Conservation (phyloP, 495 filamentous ascomycete genomes). For the Podospora pseudocomata region DNA sequence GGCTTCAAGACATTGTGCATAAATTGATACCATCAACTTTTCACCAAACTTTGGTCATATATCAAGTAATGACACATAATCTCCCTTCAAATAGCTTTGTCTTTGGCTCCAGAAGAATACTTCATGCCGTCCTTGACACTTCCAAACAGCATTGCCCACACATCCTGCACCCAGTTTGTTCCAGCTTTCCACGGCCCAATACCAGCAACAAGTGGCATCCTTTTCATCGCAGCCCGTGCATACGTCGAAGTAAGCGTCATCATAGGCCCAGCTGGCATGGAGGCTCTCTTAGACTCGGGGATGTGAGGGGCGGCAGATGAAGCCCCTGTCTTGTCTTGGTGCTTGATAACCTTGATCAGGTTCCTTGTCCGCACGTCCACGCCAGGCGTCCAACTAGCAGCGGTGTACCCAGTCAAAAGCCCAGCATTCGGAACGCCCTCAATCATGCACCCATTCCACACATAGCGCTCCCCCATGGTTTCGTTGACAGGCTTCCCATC, state of each 20-base stretch:
- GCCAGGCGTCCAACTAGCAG: conserved; percentile 55
- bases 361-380: conserved; percentile 34
- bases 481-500: conserved; percentile 52
- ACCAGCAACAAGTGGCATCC: conserved; percentile 32
- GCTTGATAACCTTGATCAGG: conserved; percentile 38
- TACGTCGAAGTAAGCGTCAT: conserved; percentile 33
- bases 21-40: neutral
- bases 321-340: conserved; percentile 36
- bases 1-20: neutral
- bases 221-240: conserved; percentile 27
- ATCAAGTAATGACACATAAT: neutral
- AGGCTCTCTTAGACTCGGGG: conserved; percentile 16
- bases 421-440: conserved; percentile 40
- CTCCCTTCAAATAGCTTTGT: conserved; percentile 12
- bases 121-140: conserved; percentile 31
- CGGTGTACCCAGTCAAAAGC: conserved; percentile 46
- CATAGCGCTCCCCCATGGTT: conserved; percentile 53
- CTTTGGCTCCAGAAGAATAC: conserved; percentile 22
- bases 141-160: conserved; percentile 27
- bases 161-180: conserved; percentile 28
- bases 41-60: neutral
- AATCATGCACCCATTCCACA: conserved; percentile 49
- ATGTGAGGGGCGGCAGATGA: conserved; percentile 29
- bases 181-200: conserved; percentile 38
- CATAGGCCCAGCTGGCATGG: conserved; percentile 22